A percentile compares a stretch with the other conserved stretches of the same genome.
Conservation (phyloP, 139 green algal genomes). For the Volvox africanus region DNA sequence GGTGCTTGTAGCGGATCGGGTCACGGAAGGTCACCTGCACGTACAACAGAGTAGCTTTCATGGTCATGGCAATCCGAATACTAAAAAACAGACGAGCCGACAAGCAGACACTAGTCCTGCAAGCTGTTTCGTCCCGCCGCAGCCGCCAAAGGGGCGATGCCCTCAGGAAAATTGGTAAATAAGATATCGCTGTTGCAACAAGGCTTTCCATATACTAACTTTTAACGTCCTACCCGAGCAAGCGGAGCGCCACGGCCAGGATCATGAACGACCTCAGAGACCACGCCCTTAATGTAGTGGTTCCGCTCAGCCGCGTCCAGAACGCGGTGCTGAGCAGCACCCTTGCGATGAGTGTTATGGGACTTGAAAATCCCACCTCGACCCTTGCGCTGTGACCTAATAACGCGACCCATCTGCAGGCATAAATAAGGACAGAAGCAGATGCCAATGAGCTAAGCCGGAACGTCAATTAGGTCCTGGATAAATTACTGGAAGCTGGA, state of each 20-base stretch:
- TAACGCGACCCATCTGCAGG: conserved; percentile 95
- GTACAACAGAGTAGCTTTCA: too few species aligned
- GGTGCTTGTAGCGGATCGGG: conserved; percentile 91
- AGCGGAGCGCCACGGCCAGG: conserved; percentile 95
- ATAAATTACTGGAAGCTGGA: too few species aligned
- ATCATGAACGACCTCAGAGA: conserved; percentile 99
- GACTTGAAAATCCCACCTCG: conserved; percentile 95
- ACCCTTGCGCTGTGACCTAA: conserved; percentile 98
- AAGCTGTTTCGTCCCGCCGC: background rate
- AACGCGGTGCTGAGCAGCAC: conserved; percentile 90
- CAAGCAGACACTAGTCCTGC: background rate
- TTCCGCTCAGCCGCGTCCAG: conserved; percentile 91
- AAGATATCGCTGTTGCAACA: too few species aligned
- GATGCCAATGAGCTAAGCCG: background rate
- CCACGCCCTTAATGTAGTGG: conserved; percentile 96
- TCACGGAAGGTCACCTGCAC: conserved; percentile 94
- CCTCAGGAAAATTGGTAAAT: background rate
- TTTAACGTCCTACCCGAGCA: conserved; percentile 79
- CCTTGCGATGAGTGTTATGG: conserved; percentile 96
- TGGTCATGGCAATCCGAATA: background rate
- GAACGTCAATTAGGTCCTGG: too few species aligned
- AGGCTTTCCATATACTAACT: background rate
- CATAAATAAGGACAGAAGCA: background rate
- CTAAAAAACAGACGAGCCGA: background rate
- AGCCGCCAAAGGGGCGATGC: conserved; percentile 37